Evolutionary conservation across 1,284 basidiomycete species (phyloP).

Genomic region (Microbotryomycetes sp.): DNA sequence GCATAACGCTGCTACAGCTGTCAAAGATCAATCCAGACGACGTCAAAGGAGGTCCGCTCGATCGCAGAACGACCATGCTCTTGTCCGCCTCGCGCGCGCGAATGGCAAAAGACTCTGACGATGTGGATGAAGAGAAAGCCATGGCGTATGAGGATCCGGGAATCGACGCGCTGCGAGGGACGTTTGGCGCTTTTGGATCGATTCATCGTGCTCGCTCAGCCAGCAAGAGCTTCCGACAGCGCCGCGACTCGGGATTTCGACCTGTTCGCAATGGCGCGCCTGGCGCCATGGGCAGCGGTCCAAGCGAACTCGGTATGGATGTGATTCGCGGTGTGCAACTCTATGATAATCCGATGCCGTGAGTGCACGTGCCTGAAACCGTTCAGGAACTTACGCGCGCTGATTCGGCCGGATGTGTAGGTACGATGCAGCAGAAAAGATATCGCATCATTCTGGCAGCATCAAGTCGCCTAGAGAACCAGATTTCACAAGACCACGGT

Average conservation of each 20-base stretch:
- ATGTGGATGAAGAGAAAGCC: slow-evolving; percentile 45
- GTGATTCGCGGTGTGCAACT: slow-evolving; percentile 64
- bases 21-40: slow-evolving; percentile 80
- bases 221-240: slow-evolving; percentile 8
- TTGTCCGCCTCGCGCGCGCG: slow-evolving; percentile 47
- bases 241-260: slow-evolving; percentile 2
- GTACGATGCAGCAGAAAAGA: slow-evolving; percentile 29
- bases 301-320: slow-evolving; percentile 30
- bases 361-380: background rate
- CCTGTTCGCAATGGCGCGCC: slow-evolving; percentile 15
- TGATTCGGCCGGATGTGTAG: background rate
- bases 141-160: slow-evolving; percentile 61
- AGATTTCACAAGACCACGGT: background rate
- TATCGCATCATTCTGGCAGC: slow-evolving; percentile 26
- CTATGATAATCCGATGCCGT: slow-evolving; percentile 62
- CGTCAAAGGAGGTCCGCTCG: slow-evolving; percentile 56
- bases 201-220: slow-evolving; percentile 66
- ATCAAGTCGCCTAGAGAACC: background rate
- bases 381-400: background rate
- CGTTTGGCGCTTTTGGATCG: slow-evolving; percentile 77
- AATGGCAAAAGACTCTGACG: slow-evolving; percentile 60
- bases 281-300: slow-evolving; percentile 22
- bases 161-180: slow-evolving; percentile 79
- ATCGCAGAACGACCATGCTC: slow-evolving; percentile 74
- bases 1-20: slow-evolving; percentile 87